Base-by-base conservation (phyloP, 2,329 filamentous ascomycete species). In the Diaporthe vexans region DNA sequence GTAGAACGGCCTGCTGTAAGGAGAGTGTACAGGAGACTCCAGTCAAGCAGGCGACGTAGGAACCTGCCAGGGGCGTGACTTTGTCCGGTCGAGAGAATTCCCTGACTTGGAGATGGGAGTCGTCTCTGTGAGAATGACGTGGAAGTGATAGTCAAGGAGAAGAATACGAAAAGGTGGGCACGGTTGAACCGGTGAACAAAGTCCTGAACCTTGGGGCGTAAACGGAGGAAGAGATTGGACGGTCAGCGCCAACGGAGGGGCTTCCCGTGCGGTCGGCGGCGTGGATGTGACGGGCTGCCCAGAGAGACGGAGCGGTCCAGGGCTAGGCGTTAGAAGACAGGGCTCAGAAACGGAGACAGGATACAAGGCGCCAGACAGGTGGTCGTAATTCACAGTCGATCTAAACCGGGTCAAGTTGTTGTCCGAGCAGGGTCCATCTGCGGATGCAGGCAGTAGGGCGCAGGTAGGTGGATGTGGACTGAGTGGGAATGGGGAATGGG, bases 121-220 rank as follows among this genome's bases (percentile, higher is more conserved):
- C 46, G 63, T 67, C 13, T 29, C 7, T n/a, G 40, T 19, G 29
- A 24, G 63, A 68, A 68, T 68, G 63, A 68, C 63, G 63, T 68
- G 63, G 63, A 68, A 68, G 48, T 54, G 63, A 68, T 68, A 54
- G 29, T 54, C 48, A 68, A 48, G 15, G 63, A 68, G 37, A 46
- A 54, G 63, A 54, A 68, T 54, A 54, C 63, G 63, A 68, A 68
- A 40, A 54, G 63, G 63, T 54, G 63, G 63, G 63, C 63, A 68
- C 63, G 63, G 63, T 67, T 37, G 63, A 67, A 52, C 29, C 29
- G 46, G 63, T 68, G 63, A 40, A 68, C 63, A 68, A 68, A 54
- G 63, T 54, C 52, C 33, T 40, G 63, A 5, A 13, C 29, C 46
- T 21, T 26, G 46, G 33, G 13, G 29, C 46, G 63, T 52, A 67